Evolutionary conservation across 176 grass and related monocot species (phyloP), one percentile per base, ranked within the genome.

Genomic region (Phyllostachys edulis): DNA sequence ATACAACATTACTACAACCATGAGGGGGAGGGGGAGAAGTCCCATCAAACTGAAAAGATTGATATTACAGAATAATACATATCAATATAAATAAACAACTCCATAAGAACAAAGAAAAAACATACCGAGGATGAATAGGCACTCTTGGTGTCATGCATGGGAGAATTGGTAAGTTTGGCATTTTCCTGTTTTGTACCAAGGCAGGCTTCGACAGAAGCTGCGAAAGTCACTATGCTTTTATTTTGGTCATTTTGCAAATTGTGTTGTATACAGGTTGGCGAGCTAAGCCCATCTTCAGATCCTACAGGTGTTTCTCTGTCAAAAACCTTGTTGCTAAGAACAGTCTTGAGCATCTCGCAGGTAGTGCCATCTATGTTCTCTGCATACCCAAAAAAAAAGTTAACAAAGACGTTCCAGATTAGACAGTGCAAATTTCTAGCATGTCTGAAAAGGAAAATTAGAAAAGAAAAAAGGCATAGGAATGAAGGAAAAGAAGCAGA

Each of bases 71-170:
- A 82, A 84, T 42, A 78, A 80, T 52, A 80, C 49, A 46, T 46
- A 63, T 46, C 20, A 26, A 64, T 64, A 36, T 34, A 62, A 83
- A 61, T 67, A 74, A 79, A 70, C 18, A 69, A 23, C 5, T 69
- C 27, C 2, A 5, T 41, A 42, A n/a, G 6, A 38, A 88, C 17
- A 81, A 78, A 50, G 21, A 82, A 82, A 78, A 51, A 39, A 70
- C 80, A 29, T 89, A 99, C 96, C 64, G 85, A 84, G 78, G 96
- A 92, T 87, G 93, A 94, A 87, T 99, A 96, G 55, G 52, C 59
- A 89, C 80, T 96, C 78, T 87, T 96, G 51, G 82, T 91, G 50
- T 95, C 91, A 92, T 82, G 78, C 32, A 91, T 44, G 1, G 89
- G 85, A 75, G 91, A 94, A 90, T 77, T 72, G 41, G 23, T 29